Conservation (phyloP, 345 rosid genomes). For the Eucalyptus caleyi region DNA sequence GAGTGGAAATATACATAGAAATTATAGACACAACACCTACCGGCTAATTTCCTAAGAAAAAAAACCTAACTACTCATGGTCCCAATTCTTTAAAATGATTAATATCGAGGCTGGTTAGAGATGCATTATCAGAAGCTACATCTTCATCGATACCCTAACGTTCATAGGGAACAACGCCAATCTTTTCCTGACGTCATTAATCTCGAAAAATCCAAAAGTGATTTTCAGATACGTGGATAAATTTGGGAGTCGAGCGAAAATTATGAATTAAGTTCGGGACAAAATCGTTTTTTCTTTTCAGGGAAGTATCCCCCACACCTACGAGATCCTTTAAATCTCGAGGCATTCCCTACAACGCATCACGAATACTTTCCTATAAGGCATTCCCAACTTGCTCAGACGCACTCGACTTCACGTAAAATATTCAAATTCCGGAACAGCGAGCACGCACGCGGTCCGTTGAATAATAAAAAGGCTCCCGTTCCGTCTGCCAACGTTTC, state of each 20-base stretch:
- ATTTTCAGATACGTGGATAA: rapidly evolving
- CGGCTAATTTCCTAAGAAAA: not conserved
- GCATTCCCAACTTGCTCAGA: no score
- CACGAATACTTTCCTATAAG: not conserved
- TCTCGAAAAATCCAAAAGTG: rapidly evolving
- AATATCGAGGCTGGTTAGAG: rapidly evolving
- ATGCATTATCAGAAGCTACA: not conserved
- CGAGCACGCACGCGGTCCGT: not conserved
- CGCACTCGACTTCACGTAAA: no score
- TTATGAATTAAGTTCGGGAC: no score
- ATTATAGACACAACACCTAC: not conserved
- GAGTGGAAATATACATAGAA: not conserved
- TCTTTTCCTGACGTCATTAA: no score
- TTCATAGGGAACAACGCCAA: no score
- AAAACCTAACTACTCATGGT: not conserved
- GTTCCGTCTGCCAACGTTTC: not conserved
- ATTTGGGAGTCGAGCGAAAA: rapidly evolving
- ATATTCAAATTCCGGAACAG: not conserved
- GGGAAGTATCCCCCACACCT: not conserved
- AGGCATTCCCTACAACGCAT: not conserved
- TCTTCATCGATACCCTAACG: not conserved
- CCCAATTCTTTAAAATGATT: not conserved
- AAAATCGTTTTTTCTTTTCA: no score
- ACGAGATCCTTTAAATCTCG: not conserved
- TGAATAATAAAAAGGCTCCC: no score